phyloP scores from a whole-genome alignment of 768 basidiomycete species.

The Rhizopogon rudus region DNA sequence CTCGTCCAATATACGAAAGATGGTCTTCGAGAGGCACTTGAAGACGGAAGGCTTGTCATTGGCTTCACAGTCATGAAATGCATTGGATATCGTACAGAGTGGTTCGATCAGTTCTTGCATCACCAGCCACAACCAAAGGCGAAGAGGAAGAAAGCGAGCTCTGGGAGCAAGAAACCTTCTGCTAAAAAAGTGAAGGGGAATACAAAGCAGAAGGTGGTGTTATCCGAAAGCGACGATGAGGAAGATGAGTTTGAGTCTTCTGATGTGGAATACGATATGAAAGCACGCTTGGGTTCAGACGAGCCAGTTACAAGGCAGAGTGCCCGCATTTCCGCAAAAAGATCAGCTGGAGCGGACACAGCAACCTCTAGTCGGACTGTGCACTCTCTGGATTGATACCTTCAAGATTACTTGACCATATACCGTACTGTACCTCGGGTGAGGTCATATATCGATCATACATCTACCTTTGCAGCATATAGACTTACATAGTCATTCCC shows the following conservation, averaged over 20 bases:
- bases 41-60: slow-evolving; percentile 13
- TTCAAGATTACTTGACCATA: not conserved
- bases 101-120: slow-evolving; percentile 12
- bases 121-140: slow-evolving; percentile 12
- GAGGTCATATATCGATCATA: too few relatives aligned
- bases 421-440: not conserved
- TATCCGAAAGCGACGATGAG: slow-evolving; percentile 1
- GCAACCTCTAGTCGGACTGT: not conserved
- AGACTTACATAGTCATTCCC: not conserved
- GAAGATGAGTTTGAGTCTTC: slow-evolving; percentile 15
- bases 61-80: slow-evolving; percentile 15
- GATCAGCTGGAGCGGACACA: too few relatives aligned
- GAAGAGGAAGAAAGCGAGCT: not conserved
- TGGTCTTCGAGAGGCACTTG: slow-evolving; percentile 7
- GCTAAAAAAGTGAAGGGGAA: not conserved
- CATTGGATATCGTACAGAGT: slow-evolving; percentile 15
- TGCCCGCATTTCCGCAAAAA: not conserved
- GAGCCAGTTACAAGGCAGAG: not conserved
- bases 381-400: not conserved
- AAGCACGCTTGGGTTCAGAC: not conserved
- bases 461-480: too few relatives aligned
- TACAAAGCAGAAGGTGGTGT: not conserved
- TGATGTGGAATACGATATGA: not conserved
- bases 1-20: slow-evolving; percentile 3
- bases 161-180: not conserved